Evolutionary conservation across 1,284 basidiomycete species (phyloP).

Genomic region (Malassezia japonica): DNA sequence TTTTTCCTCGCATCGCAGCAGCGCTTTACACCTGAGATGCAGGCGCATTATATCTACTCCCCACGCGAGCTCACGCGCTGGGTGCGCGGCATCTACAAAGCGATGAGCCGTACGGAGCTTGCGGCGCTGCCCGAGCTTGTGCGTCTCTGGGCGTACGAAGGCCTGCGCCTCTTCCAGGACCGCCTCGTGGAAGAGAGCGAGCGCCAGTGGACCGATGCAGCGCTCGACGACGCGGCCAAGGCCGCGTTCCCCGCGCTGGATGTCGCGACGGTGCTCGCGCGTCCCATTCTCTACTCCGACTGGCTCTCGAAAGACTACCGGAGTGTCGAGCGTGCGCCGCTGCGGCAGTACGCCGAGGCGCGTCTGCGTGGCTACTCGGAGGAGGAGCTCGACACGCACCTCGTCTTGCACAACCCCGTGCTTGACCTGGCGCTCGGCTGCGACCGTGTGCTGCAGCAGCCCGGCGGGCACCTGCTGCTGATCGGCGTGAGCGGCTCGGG

Average conservation of each 20-base stretch:
- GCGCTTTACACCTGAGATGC: slow-evolving; percentile 85
- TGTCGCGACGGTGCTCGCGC: slow-evolving; percentile 60
- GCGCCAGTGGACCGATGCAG: slow-evolving; percentile 75
- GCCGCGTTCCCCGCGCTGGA: slow-evolving; percentile 87
- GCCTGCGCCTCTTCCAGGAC: slow-evolving; percentile 92
- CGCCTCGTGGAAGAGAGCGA: slow-evolving; percentile 61
- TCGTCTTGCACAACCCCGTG: slow-evolving; percentile 97
- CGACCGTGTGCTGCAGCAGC: slow-evolving; percentile 96
- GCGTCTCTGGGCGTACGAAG: slow-evolving; percentile 96
- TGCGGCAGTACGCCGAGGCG: slow-evolving; percentile 93
- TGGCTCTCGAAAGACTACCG: slow-evolving; percentile 99
- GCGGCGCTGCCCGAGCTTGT: slow-evolving; percentile 82
- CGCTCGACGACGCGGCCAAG: slow-evolving; percentile 73
- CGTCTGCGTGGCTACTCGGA: slow-evolving; percentile 62
- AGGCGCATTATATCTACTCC: slow-evolving; percentile 98
- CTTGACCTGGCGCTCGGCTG: slow-evolving; percentile 93
- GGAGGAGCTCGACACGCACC: slow-evolving; percentile 82
- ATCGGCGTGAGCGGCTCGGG: slow-evolving; percentile 97
- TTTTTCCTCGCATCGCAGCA: slow-evolving; percentile 91
- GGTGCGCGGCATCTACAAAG: slow-evolving; percentile 95
- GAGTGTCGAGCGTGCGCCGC: slow-evolving; percentile 79
- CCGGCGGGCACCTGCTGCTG: slow-evolving; percentile 88
- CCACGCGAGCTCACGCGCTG: slow-evolving; percentile 97
- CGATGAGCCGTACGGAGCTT: slow-evolving; percentile 75
- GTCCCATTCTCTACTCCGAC: slow-evolving; percentile 94